phyloP scores from a whole-genome alignment of 2,329 filamentous ascomycete genomes.

The Paramyrothecium sp. region DNA sequence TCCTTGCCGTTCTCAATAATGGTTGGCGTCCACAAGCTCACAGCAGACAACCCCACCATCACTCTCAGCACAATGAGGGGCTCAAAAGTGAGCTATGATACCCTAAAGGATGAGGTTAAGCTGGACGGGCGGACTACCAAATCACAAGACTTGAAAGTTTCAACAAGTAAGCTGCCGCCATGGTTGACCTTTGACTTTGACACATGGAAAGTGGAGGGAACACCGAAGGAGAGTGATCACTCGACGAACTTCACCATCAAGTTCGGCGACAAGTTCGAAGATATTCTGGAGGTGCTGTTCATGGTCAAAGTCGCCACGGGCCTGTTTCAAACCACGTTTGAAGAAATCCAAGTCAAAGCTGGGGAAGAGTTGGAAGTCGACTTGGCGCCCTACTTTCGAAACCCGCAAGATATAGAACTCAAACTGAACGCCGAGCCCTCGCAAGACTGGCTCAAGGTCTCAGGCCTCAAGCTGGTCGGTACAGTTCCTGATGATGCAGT shows the following conservation, averaged over 20 bases:
- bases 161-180: conserved; percentile 51
- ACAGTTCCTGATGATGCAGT: conserved; percentile 33
- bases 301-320: conserved; percentile 32
- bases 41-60: conserved; percentile 57
- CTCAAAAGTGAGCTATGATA: conserved; percentile 48
- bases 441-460: conserved; percentile 41
- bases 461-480: conserved; percentile 38
- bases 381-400: conserved; percentile 38
- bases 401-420: conserved; percentile 36
- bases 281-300: conserved; percentile 56
- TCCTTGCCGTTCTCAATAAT: conserved; percentile 67
- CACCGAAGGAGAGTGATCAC: conserved; percentile 54
- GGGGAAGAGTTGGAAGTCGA: conserved; percentile 42
- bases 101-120: conserved; percentile 49
- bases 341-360: conserved; percentile 36
- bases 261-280: conserved; percentile 58
- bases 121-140: conserved; percentile 55
- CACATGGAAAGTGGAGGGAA: conserved; percentile 64
- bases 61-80: conserved; percentile 56
- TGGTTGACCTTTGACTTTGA: conserved; percentile 69
- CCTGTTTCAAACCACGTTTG: conserved; percentile 38
- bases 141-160: conserved; percentile 51
- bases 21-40: conserved; percentile 69
- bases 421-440: conserved; percentile 32
- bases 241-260: conserved; percentile 63